Evolutionary conservation across 2,329 filamentous ascomycete genomes (phyloP).

Genomic region (Pestalotiopsis sp.): DNA sequence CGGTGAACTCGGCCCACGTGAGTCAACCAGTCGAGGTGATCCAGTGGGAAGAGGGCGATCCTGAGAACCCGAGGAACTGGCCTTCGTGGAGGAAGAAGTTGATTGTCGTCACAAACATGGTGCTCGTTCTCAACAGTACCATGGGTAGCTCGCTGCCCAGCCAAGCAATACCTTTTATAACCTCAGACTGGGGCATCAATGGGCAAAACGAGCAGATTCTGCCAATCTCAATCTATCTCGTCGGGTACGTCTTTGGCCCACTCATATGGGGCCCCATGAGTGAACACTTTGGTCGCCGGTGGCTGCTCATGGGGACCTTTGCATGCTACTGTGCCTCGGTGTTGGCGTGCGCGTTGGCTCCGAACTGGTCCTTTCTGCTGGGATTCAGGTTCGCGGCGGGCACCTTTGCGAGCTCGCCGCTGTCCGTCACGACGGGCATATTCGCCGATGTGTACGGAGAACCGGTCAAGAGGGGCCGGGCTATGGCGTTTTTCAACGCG

Average conservation of each 20-base stretch:
- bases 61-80: not conserved
- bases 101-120: slow-evolving; percentile 57
- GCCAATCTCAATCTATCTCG: slow-evolving; percentile 64
- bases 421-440: slow-evolving; percentile 64
- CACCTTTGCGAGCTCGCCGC: slow-evolving; percentile 58
- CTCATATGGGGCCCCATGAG: slow-evolving; percentile 60
- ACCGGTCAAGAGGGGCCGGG: slow-evolving; percentile 56
- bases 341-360: slow-evolving; percentile 58
- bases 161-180: slow-evolving; percentile 62
- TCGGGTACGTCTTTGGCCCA: slow-evolving; percentile 63
- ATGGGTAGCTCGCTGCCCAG: slow-evolving; percentile 67
- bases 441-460: slow-evolving; percentile 68
- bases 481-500: slow-evolving; percentile 67
- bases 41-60: not conserved
- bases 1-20: not conserved
- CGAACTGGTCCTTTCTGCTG: slow-evolving; percentile 55
- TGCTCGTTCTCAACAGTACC: slow-evolving; percentile 68
- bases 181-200: slow-evolving; percentile 57
- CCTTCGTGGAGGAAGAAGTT: slow-evolving; percentile 47
- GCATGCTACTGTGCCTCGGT: slow-evolving; percentile 53
- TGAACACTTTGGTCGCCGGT: slow-evolving; percentile 63
- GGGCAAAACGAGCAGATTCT: slow-evolving; percentile 48
- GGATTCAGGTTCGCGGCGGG: slow-evolving; percentile 58
- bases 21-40: not conserved
- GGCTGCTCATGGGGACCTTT: slow-evolving; percentile 49